phyloP scores from a whole-genome alignment of 2,329 filamentous ascomycete genomes.

The Clonostachys sp. region DNA sequence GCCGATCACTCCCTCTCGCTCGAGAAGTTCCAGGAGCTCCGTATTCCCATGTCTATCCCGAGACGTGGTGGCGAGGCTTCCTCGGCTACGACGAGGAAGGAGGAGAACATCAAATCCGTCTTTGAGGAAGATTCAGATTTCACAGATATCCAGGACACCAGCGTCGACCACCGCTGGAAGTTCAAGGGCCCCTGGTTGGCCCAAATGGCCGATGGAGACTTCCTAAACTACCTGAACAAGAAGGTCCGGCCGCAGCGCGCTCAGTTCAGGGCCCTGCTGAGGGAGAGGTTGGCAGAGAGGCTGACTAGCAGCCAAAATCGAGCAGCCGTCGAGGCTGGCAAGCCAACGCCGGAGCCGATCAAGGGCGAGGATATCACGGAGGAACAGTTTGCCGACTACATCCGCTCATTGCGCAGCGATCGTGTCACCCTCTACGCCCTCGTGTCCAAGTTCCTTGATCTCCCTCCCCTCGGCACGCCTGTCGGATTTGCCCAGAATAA shows the following conservation, averaged over 20 bases:
- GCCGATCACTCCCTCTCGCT: constrained; percentile 77
- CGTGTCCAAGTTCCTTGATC: constrained; percentile 58
- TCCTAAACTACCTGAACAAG: constrained; percentile 49
- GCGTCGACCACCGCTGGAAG: constrained; percentile 54
- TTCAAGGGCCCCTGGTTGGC: constrained; percentile 64
- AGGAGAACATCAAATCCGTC: constrained; percentile 35
- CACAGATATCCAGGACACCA: constrained; percentile 32
- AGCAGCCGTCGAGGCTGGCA: constrained; percentile 31
- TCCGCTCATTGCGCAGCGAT: constrained; percentile 48
- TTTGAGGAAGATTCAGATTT: constrained; percentile 56
- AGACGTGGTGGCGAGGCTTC: constrained; percentile 8
- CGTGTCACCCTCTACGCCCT: constrained; percentile 44
- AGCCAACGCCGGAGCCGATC: constrained; percentile 17
- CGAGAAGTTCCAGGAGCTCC: constrained; percentile 81
- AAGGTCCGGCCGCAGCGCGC: constrained; percentile 46
- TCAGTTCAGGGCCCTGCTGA: constrained; percentile 52
- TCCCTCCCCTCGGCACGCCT: constrained; percentile 43
- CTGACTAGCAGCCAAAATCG: constrained; percentile 29
- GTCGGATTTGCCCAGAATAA: constrained; percentile 10
- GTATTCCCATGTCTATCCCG: constrained; percentile 62
- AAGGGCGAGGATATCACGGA: constrained; percentile 37
- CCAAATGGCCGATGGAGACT: constrained; percentile 56
- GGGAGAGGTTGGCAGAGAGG: constrained; percentile 39
- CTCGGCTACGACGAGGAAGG: not conserved
- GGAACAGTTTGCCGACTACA: constrained; percentile 43